Evolutionary conservation across 805 yeast genomes (phyloP), one percentile per base, ranked within the genome.

Genomic region (Ogataea polymorpha): DNA sequence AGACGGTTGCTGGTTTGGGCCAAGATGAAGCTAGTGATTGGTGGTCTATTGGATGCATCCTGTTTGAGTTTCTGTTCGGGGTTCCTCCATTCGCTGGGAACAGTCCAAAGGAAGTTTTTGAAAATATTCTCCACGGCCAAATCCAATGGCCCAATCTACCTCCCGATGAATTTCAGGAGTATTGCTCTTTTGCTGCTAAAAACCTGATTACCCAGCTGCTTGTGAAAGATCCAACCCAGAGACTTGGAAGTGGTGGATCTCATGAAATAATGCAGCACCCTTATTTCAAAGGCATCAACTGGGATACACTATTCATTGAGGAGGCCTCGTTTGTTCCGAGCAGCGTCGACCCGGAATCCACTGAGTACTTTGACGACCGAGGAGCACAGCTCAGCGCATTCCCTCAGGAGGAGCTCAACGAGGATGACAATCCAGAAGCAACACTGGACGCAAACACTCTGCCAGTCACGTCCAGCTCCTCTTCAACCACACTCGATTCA

Each of bases 31-130:
- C 81, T 48, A 80, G 91, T n/a, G 97, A 90, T 66, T 90, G 99
- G 99, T 93, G 99, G 99, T 87, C 98, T 2, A 77, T 91, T 24
- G 99, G 99, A 0, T 91, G 98, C 62, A 88, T 93, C 10, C 64
- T 91, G 42, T 93, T 91, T 68, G 99, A 93, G 63, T 83, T 93
- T 57, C 58, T 88, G 29, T 86, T 83, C 60, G 99, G 99, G 0
- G 86, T 79, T 59, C 96, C 99, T 2, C 99, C 99, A 2, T 93
- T 93, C 62, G 93, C 86, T 60, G 95, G 85, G 1, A 68, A 70
- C 4, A 73, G 88, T 1, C 93, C 96, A 0, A 86, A 83, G 30
- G 67, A 71, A 44, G 96, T 93, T 0, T 93, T 93, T 59, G 76
- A 79, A 40, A 89, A 89, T 49, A 91, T 95, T 36, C 66, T 89